These are phyloP conservation scores for Serpula lacrymans DNA, from an alignment of 768 basidiomycete genomes.

Conservation along the genomic window DNA sequence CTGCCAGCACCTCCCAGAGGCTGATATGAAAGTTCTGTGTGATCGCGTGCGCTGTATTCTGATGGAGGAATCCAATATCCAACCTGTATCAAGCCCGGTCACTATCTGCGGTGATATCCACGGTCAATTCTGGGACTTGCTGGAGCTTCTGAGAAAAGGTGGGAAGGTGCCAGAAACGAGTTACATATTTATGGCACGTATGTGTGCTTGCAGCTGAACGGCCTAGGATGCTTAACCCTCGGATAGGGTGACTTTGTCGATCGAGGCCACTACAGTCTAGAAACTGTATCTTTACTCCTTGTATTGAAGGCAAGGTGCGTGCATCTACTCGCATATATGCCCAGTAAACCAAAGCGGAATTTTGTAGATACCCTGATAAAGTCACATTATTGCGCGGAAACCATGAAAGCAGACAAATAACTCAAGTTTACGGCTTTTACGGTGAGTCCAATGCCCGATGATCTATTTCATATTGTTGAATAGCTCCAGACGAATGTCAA, in stretches of 20 bases:
- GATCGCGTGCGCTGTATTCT: conserved; percentile 83
- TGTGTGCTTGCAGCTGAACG: conserved; percentile 31
- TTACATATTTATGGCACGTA: conserved; percentile 95
- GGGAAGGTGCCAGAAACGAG: conserved; percentile 84
- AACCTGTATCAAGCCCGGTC: conserved; percentile 92
- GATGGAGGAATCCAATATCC: conserved; percentile 96
- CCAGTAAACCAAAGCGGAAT: conserved; percentile 11
- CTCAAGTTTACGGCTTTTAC: conserved; percentile 98
- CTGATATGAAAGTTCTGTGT: conserved; percentile 92
- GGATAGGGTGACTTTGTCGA: conserved; percentile 95
- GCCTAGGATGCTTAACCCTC: conserved; percentile 23
- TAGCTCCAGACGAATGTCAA: conserved; percentile 82
- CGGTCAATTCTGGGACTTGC: conserved; percentile 96
- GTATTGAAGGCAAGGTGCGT: conserved; percentile 83
- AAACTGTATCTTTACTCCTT: conserved; percentile 87
- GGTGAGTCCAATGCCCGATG: conserved; percentile 45
- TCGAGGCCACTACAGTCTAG: conserved; percentile 92
- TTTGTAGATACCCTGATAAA: conserved; percentile 80
- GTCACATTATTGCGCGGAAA: conserved; percentile 92
- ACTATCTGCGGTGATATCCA: conserved; percentile 97
- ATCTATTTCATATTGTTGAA: not conserved
- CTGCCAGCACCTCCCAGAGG: conserved; percentile 86
- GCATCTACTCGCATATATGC: not conserved
- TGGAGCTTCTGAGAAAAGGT: conserved; percentile 85
- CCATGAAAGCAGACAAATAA: conserved; percentile 96